Evolutionary conservation across 129 eudicot species (phyloP).

Genomic region (Chrysanthemum seticuspe): DNA sequence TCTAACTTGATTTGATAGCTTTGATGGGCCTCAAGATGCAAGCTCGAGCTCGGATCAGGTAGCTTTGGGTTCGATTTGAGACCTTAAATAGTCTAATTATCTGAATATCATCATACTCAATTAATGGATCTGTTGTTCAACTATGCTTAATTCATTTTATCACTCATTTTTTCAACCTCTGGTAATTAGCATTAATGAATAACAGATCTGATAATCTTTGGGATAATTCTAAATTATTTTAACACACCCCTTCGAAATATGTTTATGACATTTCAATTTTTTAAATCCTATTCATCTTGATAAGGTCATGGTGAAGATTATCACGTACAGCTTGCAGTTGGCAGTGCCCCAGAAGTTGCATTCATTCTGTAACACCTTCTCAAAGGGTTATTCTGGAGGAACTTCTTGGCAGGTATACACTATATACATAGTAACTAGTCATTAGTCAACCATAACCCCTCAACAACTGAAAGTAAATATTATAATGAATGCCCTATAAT

Average conservation of each 20-base stretch:
- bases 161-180: not conserved
- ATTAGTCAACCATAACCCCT: too few species aligned
- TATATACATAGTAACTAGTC: not conserved
- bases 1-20: too few species aligned
- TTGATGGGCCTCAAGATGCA: too few species aligned
- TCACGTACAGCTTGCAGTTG: too few species aligned
- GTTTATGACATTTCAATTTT: conserved; percentile 24
- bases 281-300: conserved; percentile 10
- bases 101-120: too few species aligned
- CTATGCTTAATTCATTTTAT: too few species aligned
- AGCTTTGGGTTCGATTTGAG: too few species aligned
- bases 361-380: conserved; percentile 94
- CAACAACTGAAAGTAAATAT: not conserved
- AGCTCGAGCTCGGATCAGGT: too few species aligned
- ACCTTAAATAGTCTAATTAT: too few species aligned
- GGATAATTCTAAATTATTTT: not conserved
- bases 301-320: conserved; percentile 81
- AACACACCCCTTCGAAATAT: not conserved
- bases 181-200: not conserved
- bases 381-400: conserved; percentile 93
- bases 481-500: too few species aligned
- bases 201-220: conserved; percentile 10
- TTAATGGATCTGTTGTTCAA: too few species aligned
- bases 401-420: conserved; percentile 70
- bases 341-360: too few species aligned